phyloP scores from a whole-genome alignment of 495 filamentous ascomycete genomes.

The Annulohypoxylon moriforme region DNA sequence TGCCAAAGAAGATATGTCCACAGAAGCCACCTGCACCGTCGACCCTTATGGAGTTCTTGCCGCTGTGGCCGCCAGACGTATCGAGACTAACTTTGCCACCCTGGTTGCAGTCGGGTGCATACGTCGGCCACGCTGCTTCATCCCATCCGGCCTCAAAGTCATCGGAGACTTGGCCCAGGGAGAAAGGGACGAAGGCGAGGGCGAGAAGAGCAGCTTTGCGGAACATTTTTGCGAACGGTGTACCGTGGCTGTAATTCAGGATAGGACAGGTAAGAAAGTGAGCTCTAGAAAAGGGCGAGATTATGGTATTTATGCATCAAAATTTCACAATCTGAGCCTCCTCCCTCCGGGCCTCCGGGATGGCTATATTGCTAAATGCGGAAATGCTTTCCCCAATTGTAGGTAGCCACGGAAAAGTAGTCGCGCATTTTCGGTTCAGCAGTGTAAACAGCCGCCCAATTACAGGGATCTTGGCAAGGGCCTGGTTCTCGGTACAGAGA shows the following conservation, averaged over 20 bases:
- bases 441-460: background rate
- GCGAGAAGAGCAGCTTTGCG: slow-evolving; percentile 56
- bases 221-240: slow-evolving; percentile 55
- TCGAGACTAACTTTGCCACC: slow-evolving; percentile 66
- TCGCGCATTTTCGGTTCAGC: slow-evolving; percentile 2
- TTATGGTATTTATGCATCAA: slow-evolving; percentile 46
- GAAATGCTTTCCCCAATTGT: background rate
- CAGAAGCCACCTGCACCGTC: slow-evolving; percentile 66
- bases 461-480: slow-evolving; percentile 9
- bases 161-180: slow-evolving; percentile 63
- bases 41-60: slow-evolving; percentile 66
- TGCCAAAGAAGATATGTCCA: slow-evolving; percentile 70
- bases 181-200: slow-evolving; percentile 58
- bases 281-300: slow-evolving; percentile 27
- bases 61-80: slow-evolving; percentile 60
- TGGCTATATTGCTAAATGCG: slow-evolving; percentile 13
- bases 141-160: slow-evolving; percentile 67
- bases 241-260: slow-evolving; percentile 16
- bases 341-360: slow-evolving; percentile 43
- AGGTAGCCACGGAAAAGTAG: background rate
- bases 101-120: slow-evolving; percentile 67
- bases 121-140: slow-evolving; percentile 63
- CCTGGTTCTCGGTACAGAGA: background rate
- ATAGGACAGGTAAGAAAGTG: slow-evolving; percentile 21
- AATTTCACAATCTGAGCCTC: slow-evolving; percentile 27